Base-by-base conservation (phyloP, 2,329 filamentous ascomycete genomes). In the Venturia carpophila region DNA sequence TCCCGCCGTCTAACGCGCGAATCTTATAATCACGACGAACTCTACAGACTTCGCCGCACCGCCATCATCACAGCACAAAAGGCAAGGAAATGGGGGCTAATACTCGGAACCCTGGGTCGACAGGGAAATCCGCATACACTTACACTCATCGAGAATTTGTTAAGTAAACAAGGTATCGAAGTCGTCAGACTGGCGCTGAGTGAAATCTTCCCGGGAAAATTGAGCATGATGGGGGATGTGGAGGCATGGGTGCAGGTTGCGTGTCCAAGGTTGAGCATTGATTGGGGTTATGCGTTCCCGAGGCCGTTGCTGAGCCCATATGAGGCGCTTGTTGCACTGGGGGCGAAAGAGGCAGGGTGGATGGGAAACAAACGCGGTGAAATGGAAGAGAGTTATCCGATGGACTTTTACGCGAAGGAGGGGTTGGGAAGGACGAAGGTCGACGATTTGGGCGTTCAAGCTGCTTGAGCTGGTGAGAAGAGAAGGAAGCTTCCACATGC, bases 161-260 rank as follows among this genome's bases (percentile, higher is more conserved):
- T 99, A 3, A 82, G 81, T 27, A 82, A 85, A 55, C 82, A 84
- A 67, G 89, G 88, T 0, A 89, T 96, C 13, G 89, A 91, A 0
- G 92, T 87, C 71, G 84, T 99, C 49, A 93, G 96, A 69, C 75
- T 99, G 1, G 79, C 97, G 11, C 82, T 99, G 4, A 94, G 89
- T 68, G 94, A 99, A 79, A 97, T 99, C 64, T 97, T 97, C 74
- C 94, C 95, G 0, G 92, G 91, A 0, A 99, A 97, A 78, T 78
- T 99, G 69, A 92, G 91, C 0, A 87, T 94, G 80, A 97, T 99
- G 91, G 78, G 24, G 1, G 67, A 79, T 19, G 90, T 99, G 2
- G 93, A 97, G 73, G 96, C 92, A 71, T 99, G 94, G 94, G 93
- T 99, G 47, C 94, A 99, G 77, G 92, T 99, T 62, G 94, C 94